Evolutionary conservation across 805 yeast species (phyloP), one percentile per base, ranked within the genome.

Genomic region (Barnettozyma siamensis): DNA sequence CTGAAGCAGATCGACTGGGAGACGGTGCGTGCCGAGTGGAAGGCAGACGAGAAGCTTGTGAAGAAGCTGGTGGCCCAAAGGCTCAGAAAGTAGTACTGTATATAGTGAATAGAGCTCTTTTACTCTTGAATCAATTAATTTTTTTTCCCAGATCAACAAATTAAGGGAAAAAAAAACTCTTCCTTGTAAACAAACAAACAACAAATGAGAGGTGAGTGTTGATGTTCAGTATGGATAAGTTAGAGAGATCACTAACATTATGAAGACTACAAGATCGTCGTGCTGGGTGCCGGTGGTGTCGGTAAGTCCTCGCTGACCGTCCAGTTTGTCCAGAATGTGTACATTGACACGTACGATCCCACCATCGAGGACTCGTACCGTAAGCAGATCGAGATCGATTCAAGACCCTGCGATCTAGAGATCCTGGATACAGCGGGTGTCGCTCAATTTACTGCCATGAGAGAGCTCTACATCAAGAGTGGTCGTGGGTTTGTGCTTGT

Each of bases 351-450:
- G 29, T 91, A 91, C 64, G 98, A 91, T 57, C 98, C 99, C 8
- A 93, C 99, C 8, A 93, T 91, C 49, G 99, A 91, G 60, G 98
- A 91, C 58, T 87, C 96, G 1, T 93, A 91, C 63, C 70, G 95
- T 35, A 89, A 88, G 58, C 89, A 86, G 50, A 78, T 88, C 43
- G 88, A 83, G 54, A 80, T 91, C 28, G 96, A 91, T 60, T 94
- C 88, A 27, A 76, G 91, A 50, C 80, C 87, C 5, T 86, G 93
- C 57, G 86, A 84, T 49, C 69, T 91, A 52, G 96, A 91, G 64
- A 80, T 84, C 40, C 67, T 89, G 46, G 99, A 93, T 57, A 88
- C 96, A 3, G 95, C 95, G 1, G 98, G 96, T 34, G 82, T 82
- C 46, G 96, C 96, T 18, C 97, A 89, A 64, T 91, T 88, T 67